phyloP scores from a whole-genome alignment of 148 eudicot genomes.

The Cornus kousa region DNA sequence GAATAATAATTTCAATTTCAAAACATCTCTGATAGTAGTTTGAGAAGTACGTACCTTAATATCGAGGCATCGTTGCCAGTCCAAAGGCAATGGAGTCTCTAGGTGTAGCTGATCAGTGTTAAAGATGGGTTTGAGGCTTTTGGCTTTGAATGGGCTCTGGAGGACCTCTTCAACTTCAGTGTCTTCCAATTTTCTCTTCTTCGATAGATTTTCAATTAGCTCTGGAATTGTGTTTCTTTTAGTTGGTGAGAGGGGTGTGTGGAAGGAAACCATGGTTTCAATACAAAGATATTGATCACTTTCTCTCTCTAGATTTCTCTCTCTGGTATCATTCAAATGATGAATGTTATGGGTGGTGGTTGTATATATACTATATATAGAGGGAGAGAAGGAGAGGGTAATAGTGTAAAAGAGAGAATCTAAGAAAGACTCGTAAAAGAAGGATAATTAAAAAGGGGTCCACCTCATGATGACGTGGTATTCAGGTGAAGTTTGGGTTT shows the following conservation, averaged over 20 bases:
- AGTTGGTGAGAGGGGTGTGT: constrained; percentile 38
- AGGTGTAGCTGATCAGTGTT: constrained; percentile 39
- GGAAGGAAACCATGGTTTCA: constrained; percentile 61
- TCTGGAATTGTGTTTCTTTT: constrained; percentile 19
- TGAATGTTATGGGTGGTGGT: constrained; percentile 17
- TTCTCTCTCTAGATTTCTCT: constrained; percentile 3
- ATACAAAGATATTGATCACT: neutral
- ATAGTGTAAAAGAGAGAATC: constrained; percentile 28
- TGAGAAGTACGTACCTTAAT: constrained; percentile 51
- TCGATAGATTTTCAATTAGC: constrained; percentile 30
- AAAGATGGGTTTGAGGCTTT: constrained; percentile 29
- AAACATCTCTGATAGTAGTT: no score
- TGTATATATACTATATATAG: constrained; percentile 31
- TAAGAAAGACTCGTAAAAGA: constrained; percentile 28
- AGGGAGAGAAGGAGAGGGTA: neutral
- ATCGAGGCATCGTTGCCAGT: constrained; percentile 89
- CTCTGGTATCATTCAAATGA: constrained; percentile 11
- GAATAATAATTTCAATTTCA: no score
- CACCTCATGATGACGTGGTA: constrained; percentile 47
- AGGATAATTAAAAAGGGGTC: constrained; percentile 21
- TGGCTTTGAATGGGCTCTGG: constrained; percentile 25
- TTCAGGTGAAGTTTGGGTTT: constrained; percentile 34
- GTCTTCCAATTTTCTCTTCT: constrained; percentile 63
- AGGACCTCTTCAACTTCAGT: constrained; percentile 24
- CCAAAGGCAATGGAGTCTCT: constrained; percentile 63